Base-by-base conservation (phyloP, 164 flowering plant genomes). In the Brasenia schreberi region DNA sequence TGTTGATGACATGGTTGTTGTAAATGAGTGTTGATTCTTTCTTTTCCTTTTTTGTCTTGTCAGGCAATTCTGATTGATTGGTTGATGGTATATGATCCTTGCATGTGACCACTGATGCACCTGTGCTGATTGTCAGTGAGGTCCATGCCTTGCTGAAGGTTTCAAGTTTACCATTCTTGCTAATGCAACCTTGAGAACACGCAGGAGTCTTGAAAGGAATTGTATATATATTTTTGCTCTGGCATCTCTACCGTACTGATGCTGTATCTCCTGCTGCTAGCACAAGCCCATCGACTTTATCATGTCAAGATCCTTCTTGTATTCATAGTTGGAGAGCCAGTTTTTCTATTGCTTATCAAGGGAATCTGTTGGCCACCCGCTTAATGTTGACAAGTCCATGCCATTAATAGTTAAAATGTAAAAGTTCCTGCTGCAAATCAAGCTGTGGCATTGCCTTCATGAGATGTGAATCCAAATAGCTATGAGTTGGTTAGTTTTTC, bases 261-360 rank as follows among this genome's bases (percentile, higher is more conserved):
- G 56, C 56, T 33, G 16, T 16, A 3, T 49, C 56, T 49, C 56
- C 56, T 49, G 9, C 56, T 49, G 56, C 56, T 3, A 9, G 56
- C 16, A 49, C 10, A 14, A 49, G 39, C 39, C 2, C 39, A 33
- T 33, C 39, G 39, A 0, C 39, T 33, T 33, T 33, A 58, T 12
- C 18, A 1, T 12, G 60, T 58, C 18, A 2, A 18, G 18, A 58
- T 58, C 60, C 60, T 58, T 58, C 60, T 12, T 58, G 18, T 12
- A 12, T 49, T 65, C 43, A 65, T 58, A n/a, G 62, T 42, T 43
- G 17, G 18, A 19, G 6, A 17, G 14, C 49, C 23, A 67, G 18
- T 19, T 52, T 74, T 69, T 27, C 43, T 64, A 43, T 65, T 17
- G 14, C 69, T 63, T 63, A 11, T 33, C 39, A 33, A 49, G 9